Evolutionary conservation across 805 yeast species (phyloP).

Genomic region (Saturnispora ahearnii): DNA sequence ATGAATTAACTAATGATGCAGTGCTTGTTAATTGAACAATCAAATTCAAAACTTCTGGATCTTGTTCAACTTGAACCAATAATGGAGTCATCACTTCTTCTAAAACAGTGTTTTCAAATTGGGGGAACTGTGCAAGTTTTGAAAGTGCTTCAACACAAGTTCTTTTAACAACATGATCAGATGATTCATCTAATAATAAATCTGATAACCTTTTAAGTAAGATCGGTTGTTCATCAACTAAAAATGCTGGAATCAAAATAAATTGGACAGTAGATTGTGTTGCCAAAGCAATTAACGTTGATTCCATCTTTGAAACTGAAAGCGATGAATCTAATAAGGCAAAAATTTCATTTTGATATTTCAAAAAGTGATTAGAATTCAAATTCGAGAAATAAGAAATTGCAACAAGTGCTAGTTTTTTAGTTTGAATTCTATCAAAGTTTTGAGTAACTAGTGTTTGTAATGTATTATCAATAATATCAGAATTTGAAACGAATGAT

Average conservation of each 20-base stretch:
- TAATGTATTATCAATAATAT: conserved; percentile 38
- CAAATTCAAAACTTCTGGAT: neutral
- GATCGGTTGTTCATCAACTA: conserved; percentile 21
- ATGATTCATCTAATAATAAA: conserved; percentile 38
- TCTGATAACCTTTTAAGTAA: conserved; percentile 59
- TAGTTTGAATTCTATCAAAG: conserved; percentile 4
- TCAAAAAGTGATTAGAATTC: conserved; percentile 33
- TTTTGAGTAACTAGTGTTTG: conserved; percentile 30
- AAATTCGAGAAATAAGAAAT: conserved; percentile 13
- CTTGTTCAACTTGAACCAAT: neutral
- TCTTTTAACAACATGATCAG: conserved; percentile 40
- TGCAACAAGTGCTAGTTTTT: conserved; percentile 9
- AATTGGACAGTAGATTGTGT: conserved; percentile 55
- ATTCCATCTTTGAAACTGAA: conserved; percentile 58
- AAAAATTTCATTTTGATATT: conserved; percentile 57
- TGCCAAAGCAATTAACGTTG: conserved; percentile 58
- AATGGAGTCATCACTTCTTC: conserved; percentile 2
- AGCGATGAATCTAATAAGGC: conserved; percentile 61
- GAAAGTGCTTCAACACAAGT: conserved; percentile 50
- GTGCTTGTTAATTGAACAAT: conserved; percentile 6
- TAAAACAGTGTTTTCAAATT: conserved; percentile 1
- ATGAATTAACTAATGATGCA: conserved; percentile 7
- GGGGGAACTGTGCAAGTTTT: conserved; percentile 30
- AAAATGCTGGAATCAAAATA: conserved; percentile 39
- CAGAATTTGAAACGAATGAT: conserved; percentile 39